phyloP scores from a whole-genome alignment of 148 eudicot genomes.

The Diospyros kaki region DNA sequence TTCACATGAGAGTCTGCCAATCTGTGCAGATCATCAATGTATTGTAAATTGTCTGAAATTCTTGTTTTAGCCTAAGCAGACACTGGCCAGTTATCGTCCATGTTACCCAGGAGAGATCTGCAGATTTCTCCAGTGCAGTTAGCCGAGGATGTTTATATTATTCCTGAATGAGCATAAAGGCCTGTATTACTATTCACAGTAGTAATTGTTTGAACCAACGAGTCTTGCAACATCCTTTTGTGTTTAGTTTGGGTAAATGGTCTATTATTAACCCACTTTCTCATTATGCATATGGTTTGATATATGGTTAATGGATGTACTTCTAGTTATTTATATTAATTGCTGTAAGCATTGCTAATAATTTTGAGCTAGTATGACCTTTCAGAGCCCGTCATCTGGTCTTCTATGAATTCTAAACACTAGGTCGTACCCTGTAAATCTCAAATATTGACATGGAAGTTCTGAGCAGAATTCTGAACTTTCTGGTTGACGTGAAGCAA shows the following conservation, averaged over 20 bases:
- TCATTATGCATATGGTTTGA: too few relatives aligned
- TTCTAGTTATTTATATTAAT: too few relatives aligned
- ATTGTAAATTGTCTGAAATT: background rate
- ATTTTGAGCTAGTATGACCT: background rate
- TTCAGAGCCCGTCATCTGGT: background rate
- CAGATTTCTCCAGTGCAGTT: background rate
- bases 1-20: background rate
- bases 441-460: too few relatives aligned
- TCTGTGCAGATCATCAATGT: slow-evolving; percentile 1
- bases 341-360: background rate
- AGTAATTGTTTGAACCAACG: background rate
- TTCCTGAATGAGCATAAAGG: background rate
- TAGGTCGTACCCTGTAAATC: too few relatives aligned
- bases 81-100: background rate
- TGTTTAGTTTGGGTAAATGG: background rate
- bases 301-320: background rate
- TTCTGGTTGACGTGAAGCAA: too few relatives aligned
- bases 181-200: background rate
- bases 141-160: background rate
- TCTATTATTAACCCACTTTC: too few relatives aligned
- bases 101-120: background rate
- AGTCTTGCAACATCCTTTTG: background rate
- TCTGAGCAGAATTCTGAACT: too few relatives aligned
- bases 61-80: slow-evolving; percentile 8
- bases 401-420: too few relatives aligned